Evolutionary conservation across 2,329 filamentous ascomycete species (phyloP).

Genomic region (Alternaria incomplexa): DNA sequence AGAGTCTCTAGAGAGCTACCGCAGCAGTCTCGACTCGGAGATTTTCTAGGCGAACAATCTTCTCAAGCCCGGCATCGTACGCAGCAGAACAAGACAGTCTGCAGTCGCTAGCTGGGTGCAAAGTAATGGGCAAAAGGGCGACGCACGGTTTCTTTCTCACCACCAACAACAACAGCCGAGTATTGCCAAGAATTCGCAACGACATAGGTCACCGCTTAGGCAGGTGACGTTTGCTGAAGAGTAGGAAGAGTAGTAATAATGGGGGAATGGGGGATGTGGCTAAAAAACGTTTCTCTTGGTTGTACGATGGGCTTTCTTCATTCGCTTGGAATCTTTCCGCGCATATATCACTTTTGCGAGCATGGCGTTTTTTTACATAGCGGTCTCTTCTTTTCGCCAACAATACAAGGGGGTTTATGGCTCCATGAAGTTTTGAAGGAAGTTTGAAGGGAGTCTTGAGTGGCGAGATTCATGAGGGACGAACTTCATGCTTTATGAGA

Average conservation of each 20-base stretch:
- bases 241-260: background rate
- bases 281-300: conserved; percentile 5
- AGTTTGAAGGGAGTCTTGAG: conserved; percentile 8
- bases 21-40: conserved; percentile 45
- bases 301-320: conserved; percentile 1
- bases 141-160: background rate
- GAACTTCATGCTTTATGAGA: conserved; percentile 14
- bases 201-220: background rate
- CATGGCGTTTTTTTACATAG: conserved; percentile 6
- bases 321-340: conserved; percentile 4
- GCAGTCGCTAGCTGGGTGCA: background rate
- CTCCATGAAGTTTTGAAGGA: background rate
- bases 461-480: conserved; percentile 7
- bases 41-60: conserved; percentile 35
- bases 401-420: background rate
- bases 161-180: background rate
- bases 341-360: conserved; percentile 14
- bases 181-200: background rate
- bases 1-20: conserved; percentile 42
- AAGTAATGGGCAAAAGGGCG: background rate
- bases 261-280: background rate
- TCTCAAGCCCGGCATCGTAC: background rate
- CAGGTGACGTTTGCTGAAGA: conserved; percentile 8
- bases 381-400: background rate
- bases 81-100: background rate